Evolutionary conservation across 2,329 filamentous ascomycete genomes (phyloP).

Genomic region (Fusarium decemcellulare): DNA sequence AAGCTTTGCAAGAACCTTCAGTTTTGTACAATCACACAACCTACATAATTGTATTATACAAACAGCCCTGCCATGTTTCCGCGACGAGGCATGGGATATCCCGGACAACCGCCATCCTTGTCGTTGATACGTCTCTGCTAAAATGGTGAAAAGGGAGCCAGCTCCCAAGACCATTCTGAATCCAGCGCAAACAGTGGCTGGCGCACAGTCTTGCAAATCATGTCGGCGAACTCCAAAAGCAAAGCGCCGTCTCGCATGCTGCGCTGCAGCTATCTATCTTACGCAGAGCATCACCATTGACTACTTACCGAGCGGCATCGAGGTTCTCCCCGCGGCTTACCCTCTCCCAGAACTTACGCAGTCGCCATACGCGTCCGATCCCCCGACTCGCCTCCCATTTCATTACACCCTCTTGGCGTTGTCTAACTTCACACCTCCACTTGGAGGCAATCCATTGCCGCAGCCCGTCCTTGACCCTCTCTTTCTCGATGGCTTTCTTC

Average conservation of each 20-base stretch:
- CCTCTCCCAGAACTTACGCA: conserved; percentile 77
- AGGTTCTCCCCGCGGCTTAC: conserved; percentile 60
- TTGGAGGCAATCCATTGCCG: conserved; percentile 75
- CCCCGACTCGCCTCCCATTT: conserved; percentile 65
- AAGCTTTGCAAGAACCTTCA: conserved; percentile 19
- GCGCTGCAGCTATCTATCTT: conserved; percentile 9
- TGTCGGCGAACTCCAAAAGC: neutral
- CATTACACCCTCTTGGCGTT: conserved; percentile 63
- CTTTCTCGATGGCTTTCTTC: conserved; percentile 74
- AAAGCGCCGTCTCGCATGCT: neutral
- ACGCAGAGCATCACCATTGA: neutral
- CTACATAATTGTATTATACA: conserved; percentile 48
- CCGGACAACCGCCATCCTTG: conserved; percentile 1
- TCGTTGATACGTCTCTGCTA: neutral
- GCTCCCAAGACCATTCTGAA: conserved; percentile 5
- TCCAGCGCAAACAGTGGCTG: conserved; percentile 2
- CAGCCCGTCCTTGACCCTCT: conserved; percentile 77
- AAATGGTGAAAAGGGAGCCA: conserved; percentile 23
- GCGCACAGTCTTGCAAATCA: neutral
- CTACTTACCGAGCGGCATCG: conserved; percentile 38
- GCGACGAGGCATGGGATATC: conserved; percentile 12
- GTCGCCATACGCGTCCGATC: conserved; percentile 70
- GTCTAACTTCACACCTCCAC: conserved; percentile 67
- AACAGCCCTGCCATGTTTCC: conserved; percentile 23
- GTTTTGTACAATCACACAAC: conserved; percentile 43